A percentile compares a stretch with the other conserved stretches of the same genome.
Conservation (phyloP, 2,329 filamentous ascomycete species). For the Leptoxyphium fumago region DNA sequence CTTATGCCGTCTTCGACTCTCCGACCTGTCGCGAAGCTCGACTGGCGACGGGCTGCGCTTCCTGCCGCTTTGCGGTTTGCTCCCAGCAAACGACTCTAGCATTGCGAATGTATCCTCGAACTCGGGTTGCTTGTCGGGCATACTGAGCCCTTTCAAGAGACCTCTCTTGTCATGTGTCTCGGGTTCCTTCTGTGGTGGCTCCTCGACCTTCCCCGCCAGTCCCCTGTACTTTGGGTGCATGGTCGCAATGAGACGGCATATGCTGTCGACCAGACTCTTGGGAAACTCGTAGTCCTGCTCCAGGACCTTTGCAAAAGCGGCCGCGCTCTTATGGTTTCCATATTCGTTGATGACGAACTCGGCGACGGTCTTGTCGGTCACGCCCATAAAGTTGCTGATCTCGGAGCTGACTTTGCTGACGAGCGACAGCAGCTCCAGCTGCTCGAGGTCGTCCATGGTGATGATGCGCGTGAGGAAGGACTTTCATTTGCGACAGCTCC, state of each 20-base stretch:
- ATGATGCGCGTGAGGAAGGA: too few relatives aligned
- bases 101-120: slow-evolving; percentile 81
- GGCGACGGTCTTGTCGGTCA: slow-evolving; percentile 86
- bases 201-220: slow-evolving; percentile 23
- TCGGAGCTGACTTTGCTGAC: slow-evolving; percentile 91
- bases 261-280: slow-evolving; percentile 71
- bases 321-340: slow-evolving; percentile 42
- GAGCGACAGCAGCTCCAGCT: slow-evolving; percentile 83
- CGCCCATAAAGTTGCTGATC: slow-evolving; percentile 81
- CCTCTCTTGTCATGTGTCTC: slow-evolving; percentile 56
- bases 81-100: slow-evolving; percentile 70
- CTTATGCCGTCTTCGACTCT: slow-evolving; percentile 6
- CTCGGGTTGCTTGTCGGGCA: slow-evolving; percentile 59
- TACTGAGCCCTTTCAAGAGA: slow-evolving; percentile 77
- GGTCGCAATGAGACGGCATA: slow-evolving; percentile 74
- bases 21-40: slow-evolving; percentile 23
- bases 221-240: slow-evolving; percentile 83
- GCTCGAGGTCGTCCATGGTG: slow-evolving; percentile 76
- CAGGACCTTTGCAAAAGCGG: slow-evolving; percentile 51
- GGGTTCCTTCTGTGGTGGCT: slow-evolving; percentile 15
- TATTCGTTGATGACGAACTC: slow-evolving; percentile 94
- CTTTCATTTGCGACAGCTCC: too few relatives aligned
- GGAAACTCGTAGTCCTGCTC: slow-evolving; percentile 71
- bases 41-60: slow-evolving; percentile 48
- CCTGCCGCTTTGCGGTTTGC: slow-evolving; percentile 37